Evolutionary conservation across 108 stramenopile species (phyloP).

Genomic region (Bacterosira constricta): DNA sequence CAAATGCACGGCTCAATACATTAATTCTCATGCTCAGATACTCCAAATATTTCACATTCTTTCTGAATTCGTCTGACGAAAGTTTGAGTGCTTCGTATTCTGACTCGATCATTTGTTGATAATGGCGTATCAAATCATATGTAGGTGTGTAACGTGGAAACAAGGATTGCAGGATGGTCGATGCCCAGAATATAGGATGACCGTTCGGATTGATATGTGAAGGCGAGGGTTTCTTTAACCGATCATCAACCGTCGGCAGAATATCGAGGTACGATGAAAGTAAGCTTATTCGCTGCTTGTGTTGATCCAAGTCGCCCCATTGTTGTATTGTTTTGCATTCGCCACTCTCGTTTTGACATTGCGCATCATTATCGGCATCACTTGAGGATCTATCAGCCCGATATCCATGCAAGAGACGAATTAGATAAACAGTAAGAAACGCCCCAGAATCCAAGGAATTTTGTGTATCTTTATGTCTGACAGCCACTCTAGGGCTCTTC

Average conservation of each 20-base stretch:
- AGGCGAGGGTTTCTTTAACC: constrained; percentile 3
- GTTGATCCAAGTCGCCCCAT: constrained; percentile 24
- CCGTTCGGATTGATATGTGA: constrained; percentile 18
- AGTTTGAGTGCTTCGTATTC: constrained; percentile 68
- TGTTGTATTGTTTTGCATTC: constrained; percentile 1
- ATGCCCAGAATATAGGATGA: constrained; percentile 60
- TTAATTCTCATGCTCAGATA: constrained; percentile 69
- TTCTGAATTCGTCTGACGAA: constrained; percentile 49
- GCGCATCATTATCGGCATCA: background rate
- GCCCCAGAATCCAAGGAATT: constrained; percentile 71
- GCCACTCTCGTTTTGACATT: constrained; percentile 4
- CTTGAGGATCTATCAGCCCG: background rate
- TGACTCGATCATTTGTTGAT: constrained; percentile 62
- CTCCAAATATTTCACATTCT: constrained; percentile 47
- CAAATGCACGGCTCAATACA: constrained; percentile 79
- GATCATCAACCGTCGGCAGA: constrained; percentile 57
- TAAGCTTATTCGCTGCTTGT: constrained; percentile 14
- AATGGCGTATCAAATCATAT: constrained; percentile 48
- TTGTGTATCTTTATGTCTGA: constrained; percentile 55
- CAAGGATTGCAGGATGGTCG: constrained; percentile 36
- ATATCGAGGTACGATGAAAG: constrained; percentile 43
- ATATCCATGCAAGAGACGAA: constrained; percentile 33
- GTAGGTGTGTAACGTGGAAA: constrained; percentile 49
- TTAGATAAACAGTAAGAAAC: constrained; percentile 69
- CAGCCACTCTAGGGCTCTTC: background rate